Conservation (phyloP, 192 early-diverging fungal species). For the Backusella circina region DNA sequence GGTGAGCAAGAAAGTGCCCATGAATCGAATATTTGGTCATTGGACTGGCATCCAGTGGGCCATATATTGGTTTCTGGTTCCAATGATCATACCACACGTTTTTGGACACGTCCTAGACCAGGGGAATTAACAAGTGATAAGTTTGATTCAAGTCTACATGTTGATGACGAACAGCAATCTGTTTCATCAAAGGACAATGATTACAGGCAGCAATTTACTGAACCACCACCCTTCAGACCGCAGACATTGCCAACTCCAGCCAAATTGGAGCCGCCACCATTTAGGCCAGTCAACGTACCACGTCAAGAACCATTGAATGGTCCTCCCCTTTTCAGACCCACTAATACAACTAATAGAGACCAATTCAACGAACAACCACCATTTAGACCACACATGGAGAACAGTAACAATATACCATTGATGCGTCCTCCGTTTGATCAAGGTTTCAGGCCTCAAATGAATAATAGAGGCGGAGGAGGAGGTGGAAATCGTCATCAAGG, state of each 20-base stretch:
- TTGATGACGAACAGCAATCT: slow-evolving; percentile 41
- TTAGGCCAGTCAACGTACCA: slow-evolving; percentile 22
- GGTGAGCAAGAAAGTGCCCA: slow-evolving; percentile 70
- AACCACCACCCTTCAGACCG: slow-evolving; percentile 33
- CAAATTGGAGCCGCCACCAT: slow-evolving; percentile 32
- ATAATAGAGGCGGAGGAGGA: neutral
- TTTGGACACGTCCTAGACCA: slow-evolving; percentile 93
- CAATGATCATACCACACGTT: slow-evolving; percentile 94
- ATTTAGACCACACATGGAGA: neutral
- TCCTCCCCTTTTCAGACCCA: slow-evolving; percentile 24
- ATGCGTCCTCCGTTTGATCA: slow-evolving; percentile 8
- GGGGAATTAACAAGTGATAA: slow-evolving; percentile 61
- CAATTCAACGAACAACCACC: slow-evolving; percentile 3
- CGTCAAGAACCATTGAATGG: neutral
- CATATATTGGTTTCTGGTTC: slow-evolving; percentile 92
- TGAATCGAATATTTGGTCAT: slow-evolving; percentile 86
- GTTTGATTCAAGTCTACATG: slow-evolving; percentile 49
- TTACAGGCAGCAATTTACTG: slow-evolving; percentile 23
- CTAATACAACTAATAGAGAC: neutral
- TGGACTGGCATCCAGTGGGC: slow-evolving; percentile 97
- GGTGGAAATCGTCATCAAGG: neutral
- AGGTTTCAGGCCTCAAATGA: neutral
- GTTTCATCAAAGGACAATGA: slow-evolving; percentile 35
- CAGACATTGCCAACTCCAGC: neutral
- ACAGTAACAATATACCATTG: neutral